Percentiles rank a stretch among this genome's conserved stretches.
Conservation (phyloP, 352 stramenopile species). For the Phytophthora tubulina region DNA sequence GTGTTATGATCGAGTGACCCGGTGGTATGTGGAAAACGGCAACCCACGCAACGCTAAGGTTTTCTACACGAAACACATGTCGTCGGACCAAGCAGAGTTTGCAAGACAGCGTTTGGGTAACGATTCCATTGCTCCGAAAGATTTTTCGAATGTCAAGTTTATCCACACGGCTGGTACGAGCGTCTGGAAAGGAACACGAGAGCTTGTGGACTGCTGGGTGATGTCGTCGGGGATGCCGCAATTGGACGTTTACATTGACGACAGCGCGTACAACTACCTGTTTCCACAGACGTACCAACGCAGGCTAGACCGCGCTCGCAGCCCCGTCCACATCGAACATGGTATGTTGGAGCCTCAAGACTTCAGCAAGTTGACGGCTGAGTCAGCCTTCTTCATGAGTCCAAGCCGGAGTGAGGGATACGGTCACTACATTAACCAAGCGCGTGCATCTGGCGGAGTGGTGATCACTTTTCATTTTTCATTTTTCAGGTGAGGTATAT, state of each 20-base stretch:
- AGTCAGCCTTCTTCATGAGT: constrained; percentile 58
- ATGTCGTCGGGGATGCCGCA: constrained; percentile 43
- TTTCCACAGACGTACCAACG: constrained; percentile 26
- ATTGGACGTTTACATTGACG: constrained; percentile 53
- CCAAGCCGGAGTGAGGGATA: constrained; percentile 62
- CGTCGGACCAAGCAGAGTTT: constrained; percentile 42
- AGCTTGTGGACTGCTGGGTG: constrained; percentile 56
- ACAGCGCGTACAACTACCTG: constrained; percentile 32
- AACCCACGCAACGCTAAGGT: constrained; percentile 51
- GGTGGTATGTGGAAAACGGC: constrained; percentile 53
- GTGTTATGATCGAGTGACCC: constrained; percentile 44
- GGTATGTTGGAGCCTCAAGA: constrained; percentile 36
- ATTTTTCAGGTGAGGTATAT: no score
- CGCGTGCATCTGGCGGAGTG: constrained; percentile 45
- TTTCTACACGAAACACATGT: constrained; percentile 58
- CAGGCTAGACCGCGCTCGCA: constrained; percentile 22
- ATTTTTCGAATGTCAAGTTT: constrained; percentile 41
- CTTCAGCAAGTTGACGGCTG: constrained; percentile 53
- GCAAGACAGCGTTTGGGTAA: constrained; percentile 23
- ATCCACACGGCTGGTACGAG: constrained; percentile 45
- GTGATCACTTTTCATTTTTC: no score
- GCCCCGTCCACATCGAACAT: constrained; percentile 35
- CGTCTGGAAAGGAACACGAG: constrained; percentile 50
- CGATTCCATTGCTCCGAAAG: constrained; percentile 24
- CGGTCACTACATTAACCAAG: constrained; percentile 70